Conservation (phyloP, 2,329 filamentous ascomycete species). For the Apiospora kogelbergensis region DNA sequence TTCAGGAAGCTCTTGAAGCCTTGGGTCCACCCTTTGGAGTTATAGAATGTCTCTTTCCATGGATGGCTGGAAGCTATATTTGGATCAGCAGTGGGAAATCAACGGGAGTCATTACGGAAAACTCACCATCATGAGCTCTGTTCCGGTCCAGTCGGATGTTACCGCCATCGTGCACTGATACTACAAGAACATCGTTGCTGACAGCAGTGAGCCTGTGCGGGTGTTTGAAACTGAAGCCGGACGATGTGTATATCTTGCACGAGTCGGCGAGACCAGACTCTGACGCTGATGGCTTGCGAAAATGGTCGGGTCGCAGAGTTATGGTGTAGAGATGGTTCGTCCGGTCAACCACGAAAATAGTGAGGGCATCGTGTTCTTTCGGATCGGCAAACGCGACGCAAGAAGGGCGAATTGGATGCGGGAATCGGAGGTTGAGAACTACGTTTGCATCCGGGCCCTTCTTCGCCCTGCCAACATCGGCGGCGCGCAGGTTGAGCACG, state of each 20-base stretch:
- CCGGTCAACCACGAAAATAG: conserved; percentile 64
- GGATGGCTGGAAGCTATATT: conserved; percentile 29
- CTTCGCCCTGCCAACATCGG: conserved; percentile 73
- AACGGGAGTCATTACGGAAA: conserved; percentile 6
- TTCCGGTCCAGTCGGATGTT: conserved; percentile 69
- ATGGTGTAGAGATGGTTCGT: conserved; percentile 83
- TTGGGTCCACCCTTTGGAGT: conserved; percentile 70
- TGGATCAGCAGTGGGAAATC: conserved; percentile 18
- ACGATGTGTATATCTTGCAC: conserved; percentile 72
- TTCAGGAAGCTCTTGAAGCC: conserved; percentile 66
- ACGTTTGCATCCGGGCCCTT: conserved; percentile 69
- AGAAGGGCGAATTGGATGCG: conserved; percentile 68
- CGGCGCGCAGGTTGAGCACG: conserved; percentile 77
- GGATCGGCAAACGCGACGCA: conserved; percentile 84
- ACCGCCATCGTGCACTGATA: conserved; percentile 79
- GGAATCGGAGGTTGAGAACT: conserved; percentile 76
- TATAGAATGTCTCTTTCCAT: conserved; percentile 75
- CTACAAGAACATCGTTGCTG: conserved; percentile 70
- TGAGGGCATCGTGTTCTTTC: conserved; percentile 59
- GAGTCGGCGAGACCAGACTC: conserved; percentile 75
- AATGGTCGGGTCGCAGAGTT: conserved; percentile 78
- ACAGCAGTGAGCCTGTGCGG: conserved; percentile 80
- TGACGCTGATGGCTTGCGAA: conserved; percentile 66
- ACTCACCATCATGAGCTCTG: conserved; percentile 46
- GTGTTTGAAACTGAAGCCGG: conserved; percentile 72